Evolutionary conservation across 345 rosid genomes (phyloP).

Genomic region (Ceriops decandra): DNA sequence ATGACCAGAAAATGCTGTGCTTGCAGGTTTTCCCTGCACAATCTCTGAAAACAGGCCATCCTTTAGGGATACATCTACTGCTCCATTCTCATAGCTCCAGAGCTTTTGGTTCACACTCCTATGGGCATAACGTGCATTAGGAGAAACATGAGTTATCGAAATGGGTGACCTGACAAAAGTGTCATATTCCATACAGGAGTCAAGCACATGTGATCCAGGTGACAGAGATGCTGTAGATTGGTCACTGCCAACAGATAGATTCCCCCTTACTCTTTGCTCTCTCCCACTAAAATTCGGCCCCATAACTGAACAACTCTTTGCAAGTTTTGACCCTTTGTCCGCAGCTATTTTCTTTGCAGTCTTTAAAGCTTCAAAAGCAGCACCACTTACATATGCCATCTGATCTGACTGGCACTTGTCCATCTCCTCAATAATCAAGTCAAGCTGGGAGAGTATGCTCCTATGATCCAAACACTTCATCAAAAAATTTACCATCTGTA

Average conservation of each 20-base stretch:
- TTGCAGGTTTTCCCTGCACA: slow-evolving; percentile 33
- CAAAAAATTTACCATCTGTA: slow-evolving; percentile 83
- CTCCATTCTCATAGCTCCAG: slow-evolving; percentile 52
- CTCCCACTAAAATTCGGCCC: slow-evolving; percentile 62
- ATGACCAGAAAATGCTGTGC: slow-evolving; percentile 33
- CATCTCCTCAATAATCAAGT: slow-evolving; percentile 66
- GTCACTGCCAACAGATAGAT: slow-evolving; percentile 19
- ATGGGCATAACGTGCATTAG: slow-evolving; percentile 34
- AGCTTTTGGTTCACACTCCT: slow-evolving; percentile 63
- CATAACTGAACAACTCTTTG: slow-evolving; percentile 54
- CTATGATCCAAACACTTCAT: slow-evolving; percentile 82
- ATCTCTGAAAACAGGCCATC: slow-evolving; percentile 69
- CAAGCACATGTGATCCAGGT: slow-evolving; percentile 74
- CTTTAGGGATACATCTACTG: slow-evolving; percentile 57
- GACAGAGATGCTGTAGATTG: slow-evolving; percentile 54
- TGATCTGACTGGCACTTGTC: slow-evolving; percentile 77
- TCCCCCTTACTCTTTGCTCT: slow-evolving; percentile 28
- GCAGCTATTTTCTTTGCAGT: slow-evolving; percentile 61
- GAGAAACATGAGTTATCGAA: slow-evolving; percentile 43
- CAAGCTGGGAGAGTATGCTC: slow-evolving; percentile 73
- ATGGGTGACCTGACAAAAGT: slow-evolving; percentile 53
- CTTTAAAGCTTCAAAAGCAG: slow-evolving; percentile 84
- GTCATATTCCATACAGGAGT: slow-evolving; percentile 50
- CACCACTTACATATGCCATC: slow-evolving; percentile 84
- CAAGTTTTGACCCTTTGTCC: slow-evolving; percentile 53